phyloP scores from a whole-genome alignment of 768 basidiomycete genomes.

The Hygrophorus russula region DNA sequence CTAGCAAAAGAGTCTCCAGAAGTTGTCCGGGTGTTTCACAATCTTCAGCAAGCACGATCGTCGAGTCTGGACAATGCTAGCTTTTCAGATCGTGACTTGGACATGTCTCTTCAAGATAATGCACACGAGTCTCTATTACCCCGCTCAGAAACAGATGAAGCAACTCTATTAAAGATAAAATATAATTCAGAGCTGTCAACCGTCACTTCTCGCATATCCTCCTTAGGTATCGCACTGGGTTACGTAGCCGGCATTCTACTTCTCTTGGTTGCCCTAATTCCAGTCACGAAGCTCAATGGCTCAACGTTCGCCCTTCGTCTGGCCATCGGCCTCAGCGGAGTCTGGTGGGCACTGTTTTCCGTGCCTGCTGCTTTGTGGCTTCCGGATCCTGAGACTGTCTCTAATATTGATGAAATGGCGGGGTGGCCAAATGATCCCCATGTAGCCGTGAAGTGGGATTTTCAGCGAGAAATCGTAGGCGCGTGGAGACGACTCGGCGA shows the following conservation, averaged over 20 bases:
- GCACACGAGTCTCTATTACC: conserved; percentile 24
- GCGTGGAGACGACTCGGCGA: conserved; percentile 70
- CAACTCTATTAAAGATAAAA: conserved; percentile 19
- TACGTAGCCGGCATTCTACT: conserved; percentile 76
- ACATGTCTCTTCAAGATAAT: neutral
- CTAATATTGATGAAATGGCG: conserved; percentile 5
- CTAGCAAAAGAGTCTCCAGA: conserved; percentile 59
- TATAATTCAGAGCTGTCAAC: conserved; percentile 52
- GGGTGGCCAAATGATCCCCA: conserved; percentile 12
- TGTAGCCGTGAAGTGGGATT: conserved; percentile 27
- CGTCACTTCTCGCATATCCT: conserved; percentile 77
- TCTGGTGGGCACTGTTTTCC: conserved; percentile 83
- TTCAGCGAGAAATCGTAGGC: conserved; percentile 38
- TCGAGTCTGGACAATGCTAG: conserved; percentile 7
- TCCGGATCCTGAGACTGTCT: conserved; percentile 26
- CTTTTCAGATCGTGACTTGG: conserved; percentile 10
- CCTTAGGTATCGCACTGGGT: conserved; percentile 76
- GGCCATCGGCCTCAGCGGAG: conserved; percentile 74
- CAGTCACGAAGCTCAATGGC: conserved; percentile 61
- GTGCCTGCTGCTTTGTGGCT: conserved; percentile 71
- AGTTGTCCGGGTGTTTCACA: conserved; percentile 29
- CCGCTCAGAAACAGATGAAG: conserved; percentile 9
- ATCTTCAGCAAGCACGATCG: conserved; percentile 17
- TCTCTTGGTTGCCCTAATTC: conserved; percentile 65
- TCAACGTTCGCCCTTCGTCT: conserved; percentile 72